A percentile compares a stretch with the other conserved stretches of the same genome.
Evolutionary conservation across 2,329 filamentous ascomycete genomes (phyloP).

Genomic region (Fusarium sp.): DNA sequence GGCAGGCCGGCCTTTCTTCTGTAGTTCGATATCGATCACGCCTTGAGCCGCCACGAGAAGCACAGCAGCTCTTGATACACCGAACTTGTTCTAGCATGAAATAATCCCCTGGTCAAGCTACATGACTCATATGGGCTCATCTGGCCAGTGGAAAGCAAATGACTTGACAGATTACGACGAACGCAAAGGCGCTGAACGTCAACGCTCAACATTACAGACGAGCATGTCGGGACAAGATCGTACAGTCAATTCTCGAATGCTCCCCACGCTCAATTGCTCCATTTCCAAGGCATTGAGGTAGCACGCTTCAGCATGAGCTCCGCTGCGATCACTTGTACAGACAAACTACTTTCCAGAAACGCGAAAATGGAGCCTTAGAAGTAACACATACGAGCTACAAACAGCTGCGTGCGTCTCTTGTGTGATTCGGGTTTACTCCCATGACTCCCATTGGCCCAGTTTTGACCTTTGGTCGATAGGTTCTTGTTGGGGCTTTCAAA

Average conservation of each 20-base stretch:
- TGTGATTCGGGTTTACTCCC: conserved; percentile 2
- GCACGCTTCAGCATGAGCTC: conserved; percentile 31
- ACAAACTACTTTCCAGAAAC: conserved; percentile 6
- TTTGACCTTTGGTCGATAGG: neutral
- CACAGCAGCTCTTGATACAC: neutral
- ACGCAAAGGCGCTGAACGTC: neutral
- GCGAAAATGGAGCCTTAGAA: conserved; percentile 1
- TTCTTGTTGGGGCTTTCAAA: neutral
- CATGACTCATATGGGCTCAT: conserved; percentile 10
- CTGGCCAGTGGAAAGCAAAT: neutral
- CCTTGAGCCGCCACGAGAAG: neutral
- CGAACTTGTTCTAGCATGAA: neutral
- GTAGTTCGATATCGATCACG: neutral
- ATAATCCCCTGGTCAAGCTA: neutral
- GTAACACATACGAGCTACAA: conserved; percentile 13
- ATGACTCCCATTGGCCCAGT: neutral
- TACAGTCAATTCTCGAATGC: conserved; percentile 4
- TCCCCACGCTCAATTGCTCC: conserved; percentile 35
- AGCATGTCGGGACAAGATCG: conserved; percentile 3
- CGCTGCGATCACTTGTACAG: conserved; percentile 11
- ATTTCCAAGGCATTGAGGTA: conserved; percentile 27
- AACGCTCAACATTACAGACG: neutral
- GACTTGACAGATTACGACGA: neutral
- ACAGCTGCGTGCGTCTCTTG: neutral
- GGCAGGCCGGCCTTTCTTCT: neutral